Base-by-base conservation (phyloP, 768 basidiomycete genomes). In the Neoboletus subvelutipes region DNA sequence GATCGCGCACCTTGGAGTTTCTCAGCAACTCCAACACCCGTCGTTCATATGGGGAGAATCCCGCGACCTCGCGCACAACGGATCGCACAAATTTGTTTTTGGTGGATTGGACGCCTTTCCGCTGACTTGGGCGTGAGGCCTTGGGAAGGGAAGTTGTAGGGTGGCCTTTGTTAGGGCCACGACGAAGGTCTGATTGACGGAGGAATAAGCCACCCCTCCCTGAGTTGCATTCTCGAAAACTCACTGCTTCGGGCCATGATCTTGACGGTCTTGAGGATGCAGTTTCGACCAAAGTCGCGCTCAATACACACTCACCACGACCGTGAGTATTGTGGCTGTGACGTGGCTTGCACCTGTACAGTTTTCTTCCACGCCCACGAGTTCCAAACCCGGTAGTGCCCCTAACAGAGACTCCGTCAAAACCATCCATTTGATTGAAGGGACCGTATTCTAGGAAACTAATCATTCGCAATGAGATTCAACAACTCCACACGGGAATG, bases 1-100 rank as follows among this genome's bases (percentile, higher is more conserved):
- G 55, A 52, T 50, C 46, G 29, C 87, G 64, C 72, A 90, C 90
- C 82, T 96, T 97, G 62, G 92, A 94, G 85, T 97, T 98, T 77
- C 95, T 87, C 80, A 97, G 76, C 84, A 99, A 74, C 78, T 99
- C 97, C 90, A 99, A 85, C 54, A 98, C 94, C 66, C 97, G 86
- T 71, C 94, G 84, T 84, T 99, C 97, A 75, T 99, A 98, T 36
- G 96, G 88, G 36, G 94, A 90, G 80, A 97, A 98, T 59, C 96
- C 96, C 67, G 86, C 93, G 73, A 99, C 97, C 83, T 99, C 97
- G 66, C 96, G 86, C 70, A 98, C 82, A 60, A 98, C 83, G 63
- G 87, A 89, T 73, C 92, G 90, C 72, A 98, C 94, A 69, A 99
- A 94, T 69, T 89, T 88, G 72, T 89, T 94, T 80, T 93, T 94